Evolutionary conservation across 495 filamentous ascomycete genomes (phyloP).

Genomic region (Lophiotrema nucula): DNA sequence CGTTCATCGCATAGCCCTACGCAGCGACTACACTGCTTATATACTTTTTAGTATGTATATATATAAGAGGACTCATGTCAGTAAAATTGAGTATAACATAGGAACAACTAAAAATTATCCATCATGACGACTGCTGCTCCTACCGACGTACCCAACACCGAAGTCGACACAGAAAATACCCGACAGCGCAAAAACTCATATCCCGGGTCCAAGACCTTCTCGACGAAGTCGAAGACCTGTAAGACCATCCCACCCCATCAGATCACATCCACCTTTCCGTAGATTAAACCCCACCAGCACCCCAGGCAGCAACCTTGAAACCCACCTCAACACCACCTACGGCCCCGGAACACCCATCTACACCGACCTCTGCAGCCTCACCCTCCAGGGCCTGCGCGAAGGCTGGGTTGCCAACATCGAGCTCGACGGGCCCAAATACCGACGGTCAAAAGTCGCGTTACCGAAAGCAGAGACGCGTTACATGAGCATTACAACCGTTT

Average conservation of each 20-base stretch:
- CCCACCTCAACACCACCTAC: conserved; percentile 44
- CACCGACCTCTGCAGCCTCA: conserved; percentile 44
- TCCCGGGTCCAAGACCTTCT: conserved; percentile 44
- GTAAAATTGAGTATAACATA: too few species aligned
- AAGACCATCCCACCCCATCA: conserved; percentile 1
- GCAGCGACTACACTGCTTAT: too few species aligned
- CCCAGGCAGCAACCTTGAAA: conserved; percentile 47
- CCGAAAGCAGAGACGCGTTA: conserved; percentile 44
- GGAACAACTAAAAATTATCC: too few species aligned
- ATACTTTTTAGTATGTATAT: too few species aligned
- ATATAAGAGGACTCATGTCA: too few species aligned
- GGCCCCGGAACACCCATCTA: conserved; percentile 46
- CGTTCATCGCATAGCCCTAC: too few species aligned
- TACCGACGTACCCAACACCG: not conserved
- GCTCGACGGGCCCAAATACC: conserved; percentile 46
- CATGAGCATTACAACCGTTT: conserved; percentile 53
- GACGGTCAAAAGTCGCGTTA: conserved; percentile 44
- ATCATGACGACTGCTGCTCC: too few species aligned
- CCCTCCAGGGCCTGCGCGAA: conserved; percentile 45
- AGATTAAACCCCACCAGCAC: conserved; percentile 35
- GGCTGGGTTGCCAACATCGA: conserved; percentile 48
- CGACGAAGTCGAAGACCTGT: conserved; percentile 46
- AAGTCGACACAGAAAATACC: conserved; percentile 34
- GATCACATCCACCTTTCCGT: not conserved
- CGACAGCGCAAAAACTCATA: conserved; percentile 45